A percentile compares a stretch with the other conserved stretches of the same genome.
Evolutionary conservation across 352 stramenopile species (phyloP).

Genomic region (Phytophthora vignae): DNA sequence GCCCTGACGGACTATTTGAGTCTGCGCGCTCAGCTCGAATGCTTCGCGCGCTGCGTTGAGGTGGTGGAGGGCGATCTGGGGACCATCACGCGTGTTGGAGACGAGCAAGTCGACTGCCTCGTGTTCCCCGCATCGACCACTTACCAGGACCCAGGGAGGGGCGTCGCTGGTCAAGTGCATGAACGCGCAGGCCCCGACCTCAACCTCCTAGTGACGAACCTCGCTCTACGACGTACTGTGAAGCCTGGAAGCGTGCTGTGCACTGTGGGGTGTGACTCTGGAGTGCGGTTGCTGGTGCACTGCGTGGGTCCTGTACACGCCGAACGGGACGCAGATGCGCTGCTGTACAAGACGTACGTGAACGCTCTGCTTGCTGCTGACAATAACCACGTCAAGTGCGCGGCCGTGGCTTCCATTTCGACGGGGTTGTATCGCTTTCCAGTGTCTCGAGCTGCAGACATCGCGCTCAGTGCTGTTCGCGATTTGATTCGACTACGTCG

Average conservation of each 20-base stretch:
- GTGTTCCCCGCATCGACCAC: slow-evolving; percentile 60
- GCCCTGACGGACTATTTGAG: slow-evolving; percentile 52
- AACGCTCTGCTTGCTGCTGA: slow-evolving; percentile 46
- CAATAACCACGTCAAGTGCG: slow-evolving; percentile 47
- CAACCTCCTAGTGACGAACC: slow-evolving; percentile 24
- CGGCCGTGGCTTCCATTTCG: slow-evolving; percentile 65
- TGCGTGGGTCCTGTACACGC: slow-evolving; percentile 47
- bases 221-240: slow-evolving; percentile 4
- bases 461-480: slow-evolving; percentile 50
- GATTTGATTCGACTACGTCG: slow-evolving; percentile 48
- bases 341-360: slow-evolving; percentile 68
- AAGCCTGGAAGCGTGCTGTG: slow-evolving; percentile 36
- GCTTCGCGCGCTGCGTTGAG: slow-evolving; percentile 42
- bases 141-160: slow-evolving; percentile 49
- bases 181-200: slow-evolving; percentile 47
- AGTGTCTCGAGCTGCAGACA: slow-evolving; percentile 40
- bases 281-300: slow-evolving; percentile 64
- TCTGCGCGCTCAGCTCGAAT: slow-evolving; percentile 46
- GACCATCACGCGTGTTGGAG: slow-evolving; percentile 38
- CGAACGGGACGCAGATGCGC: background rate
- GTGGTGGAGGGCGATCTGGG: slow-evolving; percentile 61
- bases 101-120: slow-evolving; percentile 58
- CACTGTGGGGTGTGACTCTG: slow-evolving; percentile 54
- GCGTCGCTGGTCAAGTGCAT: slow-evolving; percentile 60
- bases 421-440: slow-evolving; percentile 52